Percentiles rank a stretch among this genome's conserved stretches.
phyloP scores from a whole-genome alignment of 2,329 filamentous ascomycete species.

The Diaporthe citri region DNA sequence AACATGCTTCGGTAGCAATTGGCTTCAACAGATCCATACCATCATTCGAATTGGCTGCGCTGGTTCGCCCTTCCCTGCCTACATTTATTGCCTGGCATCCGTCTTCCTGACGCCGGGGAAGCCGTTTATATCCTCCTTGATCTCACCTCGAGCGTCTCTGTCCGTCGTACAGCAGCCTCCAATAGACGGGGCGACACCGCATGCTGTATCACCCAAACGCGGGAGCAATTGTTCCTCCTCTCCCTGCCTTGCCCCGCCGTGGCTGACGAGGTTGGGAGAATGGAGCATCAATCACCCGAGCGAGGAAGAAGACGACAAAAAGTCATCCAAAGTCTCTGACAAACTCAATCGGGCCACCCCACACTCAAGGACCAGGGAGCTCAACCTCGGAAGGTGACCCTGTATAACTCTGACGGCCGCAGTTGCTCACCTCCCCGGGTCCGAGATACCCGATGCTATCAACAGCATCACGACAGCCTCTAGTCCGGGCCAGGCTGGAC shows the following conservation, averaged over 20 bases:
- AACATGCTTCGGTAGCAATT: background rate
- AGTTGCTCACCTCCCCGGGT: conserved; percentile 19
- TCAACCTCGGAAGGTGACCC: conserved; percentile 4
- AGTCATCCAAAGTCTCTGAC: conserved; percentile 22
- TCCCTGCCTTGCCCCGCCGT: background rate
- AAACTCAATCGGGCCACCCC: conserved; percentile 29
- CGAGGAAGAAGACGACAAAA: background rate
- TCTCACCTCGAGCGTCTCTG: conserved; percentile 4
- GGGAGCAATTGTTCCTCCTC: background rate
- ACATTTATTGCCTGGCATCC: conserved; percentile 13
- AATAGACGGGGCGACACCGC: background rate
- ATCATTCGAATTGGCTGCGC: conserved; percentile 11
- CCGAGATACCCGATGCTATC: conserved; percentile 13
- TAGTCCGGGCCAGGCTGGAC: conserved; percentile 2
- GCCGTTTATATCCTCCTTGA: background rate
- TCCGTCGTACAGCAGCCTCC: background rate
- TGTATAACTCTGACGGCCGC: background rate
- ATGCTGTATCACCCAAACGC: conserved; percentile 5
- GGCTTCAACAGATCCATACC: conserved; percentile 22
- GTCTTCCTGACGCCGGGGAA: background rate
- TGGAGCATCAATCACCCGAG: conserved; percentile 9
- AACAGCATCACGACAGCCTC: conserved; percentile 14
- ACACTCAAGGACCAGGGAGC: background rate
- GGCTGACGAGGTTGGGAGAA: background rate
- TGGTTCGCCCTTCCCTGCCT: conserved; percentile 10